Base-by-base conservation (phyloP, 1,284 basidiomycete species). In the Ustilago bromivora region DNA sequence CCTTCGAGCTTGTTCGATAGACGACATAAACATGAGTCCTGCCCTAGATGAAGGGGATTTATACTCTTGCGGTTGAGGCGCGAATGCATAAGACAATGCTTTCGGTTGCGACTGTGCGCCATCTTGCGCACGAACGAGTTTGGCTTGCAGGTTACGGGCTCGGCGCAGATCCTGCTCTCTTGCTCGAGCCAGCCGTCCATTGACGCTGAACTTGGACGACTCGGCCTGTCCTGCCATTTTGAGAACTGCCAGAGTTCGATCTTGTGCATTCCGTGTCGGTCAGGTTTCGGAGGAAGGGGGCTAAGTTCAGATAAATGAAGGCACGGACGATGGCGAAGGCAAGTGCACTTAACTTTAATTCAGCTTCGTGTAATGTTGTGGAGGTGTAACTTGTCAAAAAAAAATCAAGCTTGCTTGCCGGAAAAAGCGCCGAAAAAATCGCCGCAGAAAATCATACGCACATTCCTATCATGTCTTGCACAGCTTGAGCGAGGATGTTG, bases 171-270 rank as follows among this genome's bases (percentile, higher is more conserved):
- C 74, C 53, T 76, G 40, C 17, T 68, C 62, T 9, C 69, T 55
- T 31, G 69, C 74, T 2, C 69, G 69, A 15, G 74, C 66, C 4
- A 76, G 56, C 2, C 69, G 56, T 60, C 72, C 66, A 41, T 76
- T 76, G 58, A 76, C 68, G 65, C 64, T 65, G 11, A 34, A 36
- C 13, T 57, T 43, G 28, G 73, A 65, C 3, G 67, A 67, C 15
- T 70, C 59, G 47, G 40, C 53, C 12, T 57, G 32, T 31, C 19
- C 43, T 2, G 46, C 36, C 61, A 68, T 73, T 7, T 46, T 6
- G 12, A 35, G 1, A 17, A 15, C 17, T 23, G 35, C 4, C 4
- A 40, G 32, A 12, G 51, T 11, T 17, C 19, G 11, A 13, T 2
- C 46, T 32, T 40, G 60, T 15, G 51, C 61, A 59, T 55, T 2